These are phyloP conservation scores for Diversispora eburnea DNA, from an alignment of 192 early-diverging fungal species.

Conservation along the genomic window DNA sequence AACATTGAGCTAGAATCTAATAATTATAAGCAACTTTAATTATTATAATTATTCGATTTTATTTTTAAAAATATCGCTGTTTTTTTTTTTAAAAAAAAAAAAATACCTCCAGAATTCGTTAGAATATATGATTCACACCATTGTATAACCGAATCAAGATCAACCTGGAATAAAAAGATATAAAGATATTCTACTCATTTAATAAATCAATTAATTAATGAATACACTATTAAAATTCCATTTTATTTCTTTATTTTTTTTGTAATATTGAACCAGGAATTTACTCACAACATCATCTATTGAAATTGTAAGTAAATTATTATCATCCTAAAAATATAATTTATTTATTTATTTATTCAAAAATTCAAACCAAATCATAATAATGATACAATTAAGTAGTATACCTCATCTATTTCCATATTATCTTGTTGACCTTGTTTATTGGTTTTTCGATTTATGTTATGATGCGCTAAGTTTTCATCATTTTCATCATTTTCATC, in stretches of 20 bases:
- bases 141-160: background rate
- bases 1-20: conserved; percentile 8
- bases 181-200: background rate
- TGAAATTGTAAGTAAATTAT: background rate
- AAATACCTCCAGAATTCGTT: background rate
- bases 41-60: background rate
- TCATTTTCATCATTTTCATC: background rate
- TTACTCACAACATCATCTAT: conserved; percentile 7
- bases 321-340: background rate
- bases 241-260: background rate
- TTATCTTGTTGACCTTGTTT: too few species aligned
- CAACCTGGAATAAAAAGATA: background rate
- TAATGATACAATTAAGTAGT: background rate
- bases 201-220: background rate
- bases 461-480: too few species aligned
- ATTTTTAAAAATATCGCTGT: background rate
- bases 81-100: background rate
- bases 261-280: background rate
- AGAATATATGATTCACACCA: background rate
- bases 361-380: too few species aligned
- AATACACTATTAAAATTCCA: background rate
- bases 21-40: background rate
- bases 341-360: background rate
- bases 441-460: too few species aligned
- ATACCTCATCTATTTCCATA: too few species aligned